These are phyloP conservation scores for Zizania palustris DNA, from an alignment of 202 grass and related monocot genomes.

Conservation along the genomic window DNA sequence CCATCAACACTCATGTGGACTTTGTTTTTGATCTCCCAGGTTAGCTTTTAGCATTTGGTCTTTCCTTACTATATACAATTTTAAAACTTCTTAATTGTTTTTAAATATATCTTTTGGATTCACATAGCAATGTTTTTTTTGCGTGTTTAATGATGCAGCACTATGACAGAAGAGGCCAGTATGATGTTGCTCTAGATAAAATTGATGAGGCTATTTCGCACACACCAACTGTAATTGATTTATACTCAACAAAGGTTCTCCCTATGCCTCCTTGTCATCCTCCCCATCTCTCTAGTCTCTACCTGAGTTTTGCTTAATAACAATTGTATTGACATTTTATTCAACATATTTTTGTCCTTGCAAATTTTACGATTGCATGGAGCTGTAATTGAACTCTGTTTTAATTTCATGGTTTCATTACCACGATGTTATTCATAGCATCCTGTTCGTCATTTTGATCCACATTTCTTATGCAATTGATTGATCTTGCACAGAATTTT, in stretches of 20 bases:
- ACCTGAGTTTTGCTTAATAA: background rate
- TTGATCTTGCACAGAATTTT: background rate
- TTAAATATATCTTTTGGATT: conserved; percentile 21
- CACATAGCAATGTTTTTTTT: conserved; percentile 32
- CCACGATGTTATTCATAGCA: background rate
- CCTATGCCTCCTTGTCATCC: background rate
- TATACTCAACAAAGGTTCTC: conserved; percentile 91
- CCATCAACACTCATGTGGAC: conserved; percentile 96
- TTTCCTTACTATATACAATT: conserved; percentile 31
- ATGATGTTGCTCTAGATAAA: conserved; percentile 79
- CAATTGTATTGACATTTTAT: conserved; percentile 1
- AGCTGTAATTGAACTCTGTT: background rate
- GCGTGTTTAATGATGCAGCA: conserved; percentile 65
- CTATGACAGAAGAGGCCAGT: conserved; percentile 89
- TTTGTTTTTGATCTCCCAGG: conserved; percentile 94
- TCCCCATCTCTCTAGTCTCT: background rate
- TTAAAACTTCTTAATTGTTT: conserved; percentile 25
- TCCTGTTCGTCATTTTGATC: background rate
- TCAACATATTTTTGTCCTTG: background rate
- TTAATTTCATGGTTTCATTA: conserved; percentile 8
- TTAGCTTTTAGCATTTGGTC: conserved; percentile 57
- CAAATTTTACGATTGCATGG: conserved; percentile 5
- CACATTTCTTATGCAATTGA: conserved; percentile 2
- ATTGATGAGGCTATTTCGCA: conserved; percentile 94
- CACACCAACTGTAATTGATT: conserved; percentile 97